phyloP scores from a whole-genome alignment of 1,284 basidiomycete species.

The Abortiporus biennis region DNA sequence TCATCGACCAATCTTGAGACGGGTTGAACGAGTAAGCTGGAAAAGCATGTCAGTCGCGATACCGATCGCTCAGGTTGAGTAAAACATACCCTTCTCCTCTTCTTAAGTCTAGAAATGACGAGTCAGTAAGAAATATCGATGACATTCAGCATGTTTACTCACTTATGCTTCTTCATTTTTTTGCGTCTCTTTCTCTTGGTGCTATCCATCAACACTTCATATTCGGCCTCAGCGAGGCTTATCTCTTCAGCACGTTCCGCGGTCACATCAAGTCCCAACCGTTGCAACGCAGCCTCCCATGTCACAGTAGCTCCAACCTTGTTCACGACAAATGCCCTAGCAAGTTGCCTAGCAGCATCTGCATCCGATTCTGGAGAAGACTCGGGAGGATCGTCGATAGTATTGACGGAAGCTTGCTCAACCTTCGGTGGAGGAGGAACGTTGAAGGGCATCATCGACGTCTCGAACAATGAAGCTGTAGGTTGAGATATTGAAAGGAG shows the following conservation, averaged over 20 bases:
- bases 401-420: constrained; percentile 19
- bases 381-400: constrained; percentile 44
- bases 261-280: constrained; percentile 50
- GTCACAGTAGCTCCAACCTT: constrained; percentile 49
- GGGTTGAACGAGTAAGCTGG: constrained; percentile 9
- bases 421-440: constrained; percentile 8
- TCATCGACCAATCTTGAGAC: constrained; percentile 24
- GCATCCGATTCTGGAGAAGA: constrained; percentile 63
- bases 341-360: constrained; percentile 68
- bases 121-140: constrained; percentile 1
- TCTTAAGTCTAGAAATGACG: constrained; percentile 42
- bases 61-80: constrained; percentile 6
- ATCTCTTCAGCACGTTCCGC: constrained; percentile 40
- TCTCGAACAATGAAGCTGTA: constrained; percentile 46
- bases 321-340: constrained; percentile 60
- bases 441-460: constrained; percentile 24
- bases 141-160: constrained; percentile 24
- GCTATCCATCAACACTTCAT: constrained; percentile 67
- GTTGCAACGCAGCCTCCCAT: constrained; percentile 60
- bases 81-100: constrained; percentile 47
- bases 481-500: constrained; percentile 61
- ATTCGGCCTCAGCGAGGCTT: constrained; percentile 49
- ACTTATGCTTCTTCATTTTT: constrained; percentile 94
- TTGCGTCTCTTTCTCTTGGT: constrained; percentile 75
- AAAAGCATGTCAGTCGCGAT: constrained; percentile 14